Percentiles rank a stretch among this genome's conserved stretches.
Evolutionary conservation across 140 eudicot species (phyloP).

Genomic region (Oenanthe javanica): DNA sequence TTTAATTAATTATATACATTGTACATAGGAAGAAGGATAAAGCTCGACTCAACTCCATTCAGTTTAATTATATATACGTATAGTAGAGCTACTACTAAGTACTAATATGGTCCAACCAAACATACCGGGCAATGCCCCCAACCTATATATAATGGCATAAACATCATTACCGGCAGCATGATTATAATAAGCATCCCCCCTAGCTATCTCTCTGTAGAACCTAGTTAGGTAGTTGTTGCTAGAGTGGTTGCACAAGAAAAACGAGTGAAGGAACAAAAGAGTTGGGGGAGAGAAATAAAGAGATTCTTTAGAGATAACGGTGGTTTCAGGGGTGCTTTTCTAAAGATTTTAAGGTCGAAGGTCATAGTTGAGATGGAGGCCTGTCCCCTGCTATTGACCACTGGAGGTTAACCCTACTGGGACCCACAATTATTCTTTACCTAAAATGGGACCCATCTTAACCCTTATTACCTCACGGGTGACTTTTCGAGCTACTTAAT

Average conservation of each 20-base stretch:
- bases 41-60: too few species aligned
- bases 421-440: slow-evolving; percentile 12
- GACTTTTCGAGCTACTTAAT: slow-evolving; percentile 17
- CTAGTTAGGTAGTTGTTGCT: background rate
- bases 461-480: slow-evolving; percentile 12
- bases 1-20: too few species aligned
- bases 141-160: background rate
- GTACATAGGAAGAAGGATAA: too few species aligned
- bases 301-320: slow-evolving; percentile 33
- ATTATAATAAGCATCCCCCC: background rate
- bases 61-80: background rate
- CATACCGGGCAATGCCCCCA: background rate
- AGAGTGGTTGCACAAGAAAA: slow-evolving; percentile 38
- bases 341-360: slow-evolving; percentile 52
- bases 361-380: slow-evolving; percentile 58
- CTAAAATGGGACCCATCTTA: slow-evolving; percentile 1
- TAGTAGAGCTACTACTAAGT: background rate
- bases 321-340: slow-evolving; percentile 53
- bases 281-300: slow-evolving; percentile 17
- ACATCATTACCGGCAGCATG: background rate
- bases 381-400: slow-evolving; percentile 42
- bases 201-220: slow-evolving; percentile 13
- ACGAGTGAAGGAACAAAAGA: slow-evolving; percentile 17
- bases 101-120: background rate
- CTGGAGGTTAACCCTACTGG: slow-evolving; percentile 1